Evolutionary conservation across 2,329 filamentous ascomycete species (phyloP).

Genomic region (Septoria linicola): DNA sequence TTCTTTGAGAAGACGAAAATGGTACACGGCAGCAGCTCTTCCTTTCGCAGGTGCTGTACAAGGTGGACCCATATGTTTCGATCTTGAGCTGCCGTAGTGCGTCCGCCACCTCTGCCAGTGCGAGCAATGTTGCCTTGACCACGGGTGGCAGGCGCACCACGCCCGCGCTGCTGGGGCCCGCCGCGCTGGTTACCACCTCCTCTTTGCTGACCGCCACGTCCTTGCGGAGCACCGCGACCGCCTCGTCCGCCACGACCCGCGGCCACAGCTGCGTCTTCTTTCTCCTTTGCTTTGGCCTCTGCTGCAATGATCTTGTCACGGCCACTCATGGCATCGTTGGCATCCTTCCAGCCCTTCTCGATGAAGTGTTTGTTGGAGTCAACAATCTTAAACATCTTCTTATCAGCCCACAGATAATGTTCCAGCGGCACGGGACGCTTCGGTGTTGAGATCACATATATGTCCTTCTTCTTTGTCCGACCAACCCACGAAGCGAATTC

Average conservation of each 20-base stretch:
- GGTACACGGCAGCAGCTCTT: slow-evolving; percentile 82
- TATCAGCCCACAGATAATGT: slow-evolving; percentile 91
- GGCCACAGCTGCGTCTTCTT: slow-evolving; percentile 47
- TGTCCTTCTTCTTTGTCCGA: slow-evolving; percentile 96
- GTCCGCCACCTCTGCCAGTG: slow-evolving; percentile 77
- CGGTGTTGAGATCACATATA: slow-evolving; percentile 96
- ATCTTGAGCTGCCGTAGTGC: slow-evolving; percentile 88
- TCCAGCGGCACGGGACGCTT: slow-evolving; percentile 94
- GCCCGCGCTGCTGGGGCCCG: slow-evolving; percentile 53
- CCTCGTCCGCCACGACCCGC: slow-evolving; percentile 54
- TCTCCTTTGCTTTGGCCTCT: slow-evolving; percentile 50
- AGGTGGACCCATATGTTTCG: slow-evolving; percentile 96
- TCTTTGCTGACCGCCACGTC: slow-evolving; percentile 54
- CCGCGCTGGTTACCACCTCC: slow-evolving; percentile 48
- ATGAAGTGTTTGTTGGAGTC: slow-evolving; percentile 88
- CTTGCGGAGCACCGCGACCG: slow-evolving; percentile 50
- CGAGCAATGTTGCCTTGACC: slow-evolving; percentile 84
- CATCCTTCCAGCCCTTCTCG: slow-evolving; percentile 92
- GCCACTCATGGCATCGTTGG: slow-evolving; percentile 76
- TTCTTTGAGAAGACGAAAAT: slow-evolving; percentile 99
- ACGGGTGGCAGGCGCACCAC: slow-evolving; percentile 56
- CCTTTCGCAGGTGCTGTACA: slow-evolving; percentile 84
- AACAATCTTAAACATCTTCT: slow-evolving; percentile 91
- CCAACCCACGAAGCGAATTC: slow-evolving; percentile 99
- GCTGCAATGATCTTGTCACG: slow-evolving; percentile 70